A percentile compares a stretch with the other conserved stretches of the same genome.
phyloP scores from a whole-genome alignment of 352 stramenopile species.

The Pythium aquatile region DNA sequence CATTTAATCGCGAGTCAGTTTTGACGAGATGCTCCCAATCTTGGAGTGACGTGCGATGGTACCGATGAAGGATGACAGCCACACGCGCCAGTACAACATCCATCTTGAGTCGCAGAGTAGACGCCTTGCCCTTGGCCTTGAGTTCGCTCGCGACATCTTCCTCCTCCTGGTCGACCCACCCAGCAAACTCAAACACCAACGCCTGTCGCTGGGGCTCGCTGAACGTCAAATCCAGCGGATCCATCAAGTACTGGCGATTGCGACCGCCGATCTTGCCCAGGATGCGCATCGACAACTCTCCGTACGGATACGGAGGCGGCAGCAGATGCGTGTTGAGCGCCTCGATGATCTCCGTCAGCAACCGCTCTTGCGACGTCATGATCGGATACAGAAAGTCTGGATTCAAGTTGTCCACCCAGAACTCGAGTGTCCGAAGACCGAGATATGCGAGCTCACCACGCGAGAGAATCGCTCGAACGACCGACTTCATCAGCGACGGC shows the following conservation, averaged over 20 bases:
- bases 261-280: constrained; percentile 97
- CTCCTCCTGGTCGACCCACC: constrained; percentile 30
- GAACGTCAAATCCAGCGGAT: constrained; percentile 69
- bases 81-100: constrained; percentile 49
- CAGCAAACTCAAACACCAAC: constrained; percentile 57
- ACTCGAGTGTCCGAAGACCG: constrained; percentile 95
- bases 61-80: constrained; percentile 53
- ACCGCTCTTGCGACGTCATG: constrained; percentile 86
- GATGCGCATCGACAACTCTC: constrained; percentile 94
- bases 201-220: constrained; percentile 40
- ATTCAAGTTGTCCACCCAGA: constrained; percentile 99
- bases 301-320: constrained; percentile 97
- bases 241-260: constrained; percentile 89
- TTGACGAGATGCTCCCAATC: constrained; percentile 60
- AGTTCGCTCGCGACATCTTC: constrained; percentile 1
- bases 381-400: constrained; percentile 96
- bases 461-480: constrained; percentile 93
- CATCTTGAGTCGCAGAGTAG: constrained; percentile 41
- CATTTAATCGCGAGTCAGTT: constrained; percentile 53
- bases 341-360: constrained; percentile 94
- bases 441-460: constrained; percentile 95
- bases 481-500: constrained; percentile 94
- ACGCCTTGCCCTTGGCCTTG: neutral
- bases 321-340: constrained; percentile 95
- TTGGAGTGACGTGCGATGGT: constrained; percentile 49